Evolutionary conservation across 805 yeast genomes (phyloP).

Genomic region (Metschnikowia arizonensis): DNA sequence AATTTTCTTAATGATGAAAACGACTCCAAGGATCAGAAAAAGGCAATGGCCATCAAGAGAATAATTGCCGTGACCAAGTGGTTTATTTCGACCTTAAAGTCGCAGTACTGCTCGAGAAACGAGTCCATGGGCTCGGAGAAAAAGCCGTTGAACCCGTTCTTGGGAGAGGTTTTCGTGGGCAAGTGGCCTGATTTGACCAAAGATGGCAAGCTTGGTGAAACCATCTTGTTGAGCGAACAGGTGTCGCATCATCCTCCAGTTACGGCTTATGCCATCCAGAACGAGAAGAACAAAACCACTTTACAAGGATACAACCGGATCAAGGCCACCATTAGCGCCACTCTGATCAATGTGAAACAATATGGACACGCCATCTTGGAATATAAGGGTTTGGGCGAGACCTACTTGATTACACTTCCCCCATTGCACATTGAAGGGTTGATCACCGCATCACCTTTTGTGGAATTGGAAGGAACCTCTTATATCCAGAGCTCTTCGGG

Average conservation of each 20-base stretch:
- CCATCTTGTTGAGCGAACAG: conserved; percentile 80
- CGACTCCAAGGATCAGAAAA: conserved; percentile 31
- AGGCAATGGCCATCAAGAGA: conserved; percentile 53
- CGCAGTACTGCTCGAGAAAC: conserved; percentile 90
- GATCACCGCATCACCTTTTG: conserved; percentile 86
- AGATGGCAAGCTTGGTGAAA: conserved; percentile 62
- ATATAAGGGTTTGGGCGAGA: conserved; percentile 58
- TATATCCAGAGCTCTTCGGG: conserved; percentile 81
- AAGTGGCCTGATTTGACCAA: conserved; percentile 63
- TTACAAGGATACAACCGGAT: conserved; percentile 90
- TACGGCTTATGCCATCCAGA: conserved; percentile 84
- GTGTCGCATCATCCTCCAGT: conserved; percentile 97
- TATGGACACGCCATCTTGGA: conserved; percentile 83
- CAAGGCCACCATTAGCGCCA: conserved; percentile 74
- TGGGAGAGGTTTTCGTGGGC: conserved; percentile 92
- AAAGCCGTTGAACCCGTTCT: conserved; percentile 93
- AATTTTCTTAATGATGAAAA: conserved; percentile 45
- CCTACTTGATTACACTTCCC: conserved; percentile 82
- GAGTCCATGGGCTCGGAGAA: conserved; percentile 94
- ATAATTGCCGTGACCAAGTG: conserved; percentile 81
- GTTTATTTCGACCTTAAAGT: conserved; percentile 87
- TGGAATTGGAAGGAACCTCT: conserved; percentile 88
- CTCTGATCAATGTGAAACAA: conserved; percentile 83
- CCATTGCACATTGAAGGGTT: conserved; percentile 94
- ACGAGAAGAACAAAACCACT: conserved; percentile 62